A percentile compares a stretch with the other conserved stretches of the same genome.
phyloP scores from a whole-genome alignment of 2,329 filamentous ascomycete genomes.

The Aspergillus arachidicola region DNA sequence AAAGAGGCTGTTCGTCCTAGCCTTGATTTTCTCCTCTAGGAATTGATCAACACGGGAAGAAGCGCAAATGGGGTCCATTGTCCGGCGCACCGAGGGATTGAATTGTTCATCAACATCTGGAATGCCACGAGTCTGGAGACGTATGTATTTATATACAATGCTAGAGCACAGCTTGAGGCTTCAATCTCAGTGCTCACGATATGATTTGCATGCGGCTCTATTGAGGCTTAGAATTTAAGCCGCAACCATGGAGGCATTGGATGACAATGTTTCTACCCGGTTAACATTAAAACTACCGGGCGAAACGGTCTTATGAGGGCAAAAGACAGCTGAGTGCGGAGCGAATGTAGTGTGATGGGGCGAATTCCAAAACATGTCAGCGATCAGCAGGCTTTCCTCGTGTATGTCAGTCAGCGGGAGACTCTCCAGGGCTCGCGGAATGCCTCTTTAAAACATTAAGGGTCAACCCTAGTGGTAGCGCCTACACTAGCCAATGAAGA shows the following conservation, averaged over 20 bases:
- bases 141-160: neutral
- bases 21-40: neutral
- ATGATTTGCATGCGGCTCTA: neutral
- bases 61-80: neutral
- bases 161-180: neutral
- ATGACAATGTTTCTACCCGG: neutral
- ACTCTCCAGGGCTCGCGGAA: neutral
- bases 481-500: neutral
- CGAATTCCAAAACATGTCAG: neutral
- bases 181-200: neutral
- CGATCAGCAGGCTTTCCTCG: neutral
- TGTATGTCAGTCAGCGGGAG: neutral
- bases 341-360: neutral
- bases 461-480: neutral
- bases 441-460: neutral
- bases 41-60: neutral
- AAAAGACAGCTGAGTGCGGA: neutral
- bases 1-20: slow-evolving; percentile 5
- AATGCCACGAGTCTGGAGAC: neutral
- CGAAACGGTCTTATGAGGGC: neutral
- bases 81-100: neutral
- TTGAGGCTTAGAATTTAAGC: neutral
- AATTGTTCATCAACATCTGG: neutral
- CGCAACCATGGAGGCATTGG: neutral
- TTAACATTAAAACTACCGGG: neutral